phyloP scores from a whole-genome alignment of 2,329 filamentous ascomycete genomes.

The Calonectria fujianensis region DNA sequence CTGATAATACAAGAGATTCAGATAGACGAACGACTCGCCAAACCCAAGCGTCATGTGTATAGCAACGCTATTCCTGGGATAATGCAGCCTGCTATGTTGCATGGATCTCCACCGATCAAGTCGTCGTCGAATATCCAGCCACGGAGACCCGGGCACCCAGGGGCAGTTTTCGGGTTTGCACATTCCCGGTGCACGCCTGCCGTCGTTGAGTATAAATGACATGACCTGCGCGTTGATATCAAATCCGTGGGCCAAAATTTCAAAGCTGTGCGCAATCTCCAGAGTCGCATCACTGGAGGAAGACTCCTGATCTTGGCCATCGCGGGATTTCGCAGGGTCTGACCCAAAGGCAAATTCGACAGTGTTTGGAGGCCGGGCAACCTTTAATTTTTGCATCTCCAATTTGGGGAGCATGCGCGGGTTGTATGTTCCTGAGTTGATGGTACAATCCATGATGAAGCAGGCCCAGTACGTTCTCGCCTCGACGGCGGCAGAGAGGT shows the following conservation, averaged over 20 bases:
- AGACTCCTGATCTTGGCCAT: background rate
- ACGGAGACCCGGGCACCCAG: constrained; percentile 61
- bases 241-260: constrained; percentile 64
- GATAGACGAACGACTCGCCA: constrained; percentile 64
- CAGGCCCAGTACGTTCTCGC: constrained; percentile 67
- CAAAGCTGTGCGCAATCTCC: constrained; percentile 49
- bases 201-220: constrained; percentile 65
- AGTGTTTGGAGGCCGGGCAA: constrained; percentile 57
- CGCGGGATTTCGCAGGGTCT: constrained; percentile 18
- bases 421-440: constrained; percentile 64
- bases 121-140: constrained; percentile 56
- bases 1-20: constrained; percentile 66
- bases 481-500: constrained; percentile 55
- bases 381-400: constrained; percentile 59
- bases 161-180: constrained; percentile 62
- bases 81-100: constrained; percentile 61
- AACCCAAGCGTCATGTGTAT: constrained; percentile 63
- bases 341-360: constrained; percentile 64
- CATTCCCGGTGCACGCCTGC: constrained; percentile 63
- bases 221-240: constrained; percentile 66
- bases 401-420: constrained; percentile 61
- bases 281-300: constrained; percentile 6
- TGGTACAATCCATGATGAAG: constrained; percentile 67
- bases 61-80: constrained; percentile 61
- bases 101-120: constrained; percentile 60